A percentile compares a stretch with the other conserved stretches of the same genome.
phyloP scores from a whole-genome alignment of 345 rosid species.

The Nasturtium officinale region DNA sequence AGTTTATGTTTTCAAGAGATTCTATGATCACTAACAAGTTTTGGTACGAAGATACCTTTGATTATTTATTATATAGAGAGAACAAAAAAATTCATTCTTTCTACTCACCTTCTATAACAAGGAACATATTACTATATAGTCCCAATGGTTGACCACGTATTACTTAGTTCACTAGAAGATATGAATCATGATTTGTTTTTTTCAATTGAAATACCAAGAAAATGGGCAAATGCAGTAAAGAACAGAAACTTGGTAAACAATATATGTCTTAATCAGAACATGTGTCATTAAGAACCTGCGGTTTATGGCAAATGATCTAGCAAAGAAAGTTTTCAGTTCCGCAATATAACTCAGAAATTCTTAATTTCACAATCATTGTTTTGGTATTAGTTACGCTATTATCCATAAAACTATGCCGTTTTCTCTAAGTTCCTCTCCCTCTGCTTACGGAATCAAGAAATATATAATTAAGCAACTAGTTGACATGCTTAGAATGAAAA shows the following conservation, averaged over 20 bases:
- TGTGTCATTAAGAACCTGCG: not conserved
- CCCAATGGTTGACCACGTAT: constrained; percentile 16
- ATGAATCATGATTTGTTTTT: not conserved
- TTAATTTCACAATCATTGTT: not conserved
- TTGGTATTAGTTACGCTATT: constrained; percentile 5
- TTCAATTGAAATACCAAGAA: constrained; percentile 21
- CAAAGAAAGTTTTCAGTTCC: not conserved
- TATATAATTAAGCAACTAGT: constrained; percentile 32
- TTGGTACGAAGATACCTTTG: constrained; percentile 36
- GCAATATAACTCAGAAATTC: not conserved
- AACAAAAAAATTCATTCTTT: not conserved
- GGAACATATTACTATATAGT: constrained; percentile 17
- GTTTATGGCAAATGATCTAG: not conserved
- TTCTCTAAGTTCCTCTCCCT: constrained; percentile 19
- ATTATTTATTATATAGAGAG: constrained; percentile 22
- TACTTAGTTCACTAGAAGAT: constrained; percentile 26
- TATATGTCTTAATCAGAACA: constrained; percentile 7
- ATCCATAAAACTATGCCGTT: constrained; percentile 15
- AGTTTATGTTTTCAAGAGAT: constrained; percentile 39
- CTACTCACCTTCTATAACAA: constrained; percentile 17
- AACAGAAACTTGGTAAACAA: constrained; percentile 6
- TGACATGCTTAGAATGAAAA: constrained; percentile 39
- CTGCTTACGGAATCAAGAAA: constrained; percentile 32
- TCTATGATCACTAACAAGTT: constrained; percentile 30
- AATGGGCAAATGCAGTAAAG: not conserved